A percentile compares a stretch with the other conserved stretches of the same genome.
Conservation (phyloP, 129 eudicot genomes). For the Solidago caesia region DNA sequence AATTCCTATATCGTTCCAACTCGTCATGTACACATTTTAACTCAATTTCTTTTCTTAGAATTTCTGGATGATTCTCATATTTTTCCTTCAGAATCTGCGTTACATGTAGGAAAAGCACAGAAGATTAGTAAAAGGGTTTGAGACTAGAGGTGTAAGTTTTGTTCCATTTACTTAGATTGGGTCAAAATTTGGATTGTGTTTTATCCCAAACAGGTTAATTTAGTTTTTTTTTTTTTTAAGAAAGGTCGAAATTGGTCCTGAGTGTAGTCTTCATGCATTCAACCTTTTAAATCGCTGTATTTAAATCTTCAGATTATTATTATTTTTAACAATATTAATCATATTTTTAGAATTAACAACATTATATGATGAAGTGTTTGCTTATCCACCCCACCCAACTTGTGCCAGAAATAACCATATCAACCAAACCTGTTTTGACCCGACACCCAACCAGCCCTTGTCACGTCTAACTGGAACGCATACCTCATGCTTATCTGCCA, state of each 20-base stretch:
- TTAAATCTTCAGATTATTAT: not conserved
- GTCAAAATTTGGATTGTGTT: not conserved
- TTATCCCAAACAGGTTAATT: not conserved
- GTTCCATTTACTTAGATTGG: not conserved
- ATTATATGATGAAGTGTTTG: not conserved
- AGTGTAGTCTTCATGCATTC: slow-evolving; percentile 1
- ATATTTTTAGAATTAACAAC: not conserved
- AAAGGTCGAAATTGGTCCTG: not conserved
- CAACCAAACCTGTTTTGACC: not conserved
- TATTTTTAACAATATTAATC: not conserved
- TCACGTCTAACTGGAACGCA: not conserved
- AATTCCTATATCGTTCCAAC: slow-evolving; percentile 64
- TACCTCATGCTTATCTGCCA: slow-evolving; percentile 77
- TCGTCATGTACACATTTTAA: slow-evolving; percentile 67
- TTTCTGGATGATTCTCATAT: slow-evolving; percentile 90
- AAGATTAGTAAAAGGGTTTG: slow-evolving; percentile 4
- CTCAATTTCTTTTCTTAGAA: slow-evolving; percentile 63
- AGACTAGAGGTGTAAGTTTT: not conserved
- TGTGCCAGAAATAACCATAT: not conserved
- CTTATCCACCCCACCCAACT: not conserved
- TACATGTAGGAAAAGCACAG: slow-evolving; percentile 5
- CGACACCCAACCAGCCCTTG: not conserved
- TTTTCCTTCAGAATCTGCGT: slow-evolving; percentile 77
- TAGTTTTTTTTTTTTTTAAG: no score
- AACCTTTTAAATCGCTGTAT: slow-evolving; percentile 1